A percentile compares a stretch with the other conserved stretches of the same genome.
These are phyloP conservation scores for Saccharomycopsis fibuligera DNA, from an alignment of 805 yeast genomes.

Conservation along the genomic window DNA sequence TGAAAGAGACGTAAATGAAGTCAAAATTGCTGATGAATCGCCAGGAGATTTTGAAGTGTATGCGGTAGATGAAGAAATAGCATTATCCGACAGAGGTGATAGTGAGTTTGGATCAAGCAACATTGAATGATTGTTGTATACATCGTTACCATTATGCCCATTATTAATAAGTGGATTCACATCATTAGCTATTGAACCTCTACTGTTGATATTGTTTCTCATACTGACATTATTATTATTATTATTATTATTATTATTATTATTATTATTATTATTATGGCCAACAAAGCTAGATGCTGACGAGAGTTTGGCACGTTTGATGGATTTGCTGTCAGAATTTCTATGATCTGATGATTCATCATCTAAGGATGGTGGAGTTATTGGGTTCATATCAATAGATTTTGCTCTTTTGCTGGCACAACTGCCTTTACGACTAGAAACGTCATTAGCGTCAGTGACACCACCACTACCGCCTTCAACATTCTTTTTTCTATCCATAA, in stretches of 20 bases:
- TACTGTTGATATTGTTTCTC: constrained; percentile 2
- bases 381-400: constrained; percentile 10
- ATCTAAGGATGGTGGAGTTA: constrained; percentile 19
- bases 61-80: constrained; percentile 5
- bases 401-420: constrained; percentile 5
- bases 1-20: constrained; percentile 11
- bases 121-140: not conserved
- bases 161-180: not conserved
- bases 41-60: constrained; percentile 13
- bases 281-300: not conserved
- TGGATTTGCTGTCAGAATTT: not conserved
- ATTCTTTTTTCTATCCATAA: constrained; percentile 85
- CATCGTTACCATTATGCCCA: constrained; percentile 18
- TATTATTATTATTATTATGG: not conserved
- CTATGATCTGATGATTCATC: constrained; percentile 16
- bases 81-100: constrained; percentile 14
- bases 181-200: not conserved
- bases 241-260: not conserved
- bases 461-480: not conserved
- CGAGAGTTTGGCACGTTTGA: not conserved
- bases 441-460: constrained; percentile 15
- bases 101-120: constrained; percentile 9
- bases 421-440: not conserved
- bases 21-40: constrained; percentile 17
- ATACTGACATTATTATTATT: constrained; percentile 19